A percentile compares a stretch with the other conserved stretches of the same genome.
Evolutionary conservation across 148 eudicot species (phyloP).

Genomic region (Pouteria glomerata): DNA sequence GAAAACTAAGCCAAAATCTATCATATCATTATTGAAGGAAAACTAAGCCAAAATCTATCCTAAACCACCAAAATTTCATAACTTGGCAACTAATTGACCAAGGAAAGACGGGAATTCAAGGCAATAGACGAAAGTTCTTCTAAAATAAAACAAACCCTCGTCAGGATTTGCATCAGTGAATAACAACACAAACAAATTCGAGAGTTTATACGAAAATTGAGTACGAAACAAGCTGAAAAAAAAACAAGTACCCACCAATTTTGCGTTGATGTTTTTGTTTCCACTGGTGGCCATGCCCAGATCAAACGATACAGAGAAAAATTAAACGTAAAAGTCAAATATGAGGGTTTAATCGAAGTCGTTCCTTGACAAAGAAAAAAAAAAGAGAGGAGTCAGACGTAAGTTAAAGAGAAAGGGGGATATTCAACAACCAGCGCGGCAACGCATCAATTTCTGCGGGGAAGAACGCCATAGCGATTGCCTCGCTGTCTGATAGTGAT

Average conservation of each 20-base stretch:
- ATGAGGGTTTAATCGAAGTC: too few species aligned
- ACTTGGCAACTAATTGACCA: neutral
- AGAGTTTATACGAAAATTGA: neutral
- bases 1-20: neutral
- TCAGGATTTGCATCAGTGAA: neutral
- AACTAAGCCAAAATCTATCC: neutral
- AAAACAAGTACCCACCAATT: constrained; percentile 19
- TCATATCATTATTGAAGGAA: neutral
- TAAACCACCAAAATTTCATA: neutral
- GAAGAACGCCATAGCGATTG: too few species aligned
- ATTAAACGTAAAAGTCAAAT: too few species aligned
- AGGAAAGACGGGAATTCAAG: neutral
- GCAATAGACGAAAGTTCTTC: neutral
- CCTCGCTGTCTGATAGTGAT: too few species aligned
- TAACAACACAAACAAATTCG: neutral
- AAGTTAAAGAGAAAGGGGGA: too few species aligned
- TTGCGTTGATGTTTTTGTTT: constrained; percentile 31
- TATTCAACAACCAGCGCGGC: too few species aligned
- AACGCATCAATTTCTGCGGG: too few species aligned
- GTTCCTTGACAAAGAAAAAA: too few species aligned
- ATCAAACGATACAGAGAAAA: too few species aligned
- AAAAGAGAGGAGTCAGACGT: too few species aligned
- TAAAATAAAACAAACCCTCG: neutral
- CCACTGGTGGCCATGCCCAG: constrained; percentile 27
- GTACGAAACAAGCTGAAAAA: neutral